Conservation (phyloP, 2,329 filamentous ascomycete genomes). For the Cadophora malorum region DNA sequence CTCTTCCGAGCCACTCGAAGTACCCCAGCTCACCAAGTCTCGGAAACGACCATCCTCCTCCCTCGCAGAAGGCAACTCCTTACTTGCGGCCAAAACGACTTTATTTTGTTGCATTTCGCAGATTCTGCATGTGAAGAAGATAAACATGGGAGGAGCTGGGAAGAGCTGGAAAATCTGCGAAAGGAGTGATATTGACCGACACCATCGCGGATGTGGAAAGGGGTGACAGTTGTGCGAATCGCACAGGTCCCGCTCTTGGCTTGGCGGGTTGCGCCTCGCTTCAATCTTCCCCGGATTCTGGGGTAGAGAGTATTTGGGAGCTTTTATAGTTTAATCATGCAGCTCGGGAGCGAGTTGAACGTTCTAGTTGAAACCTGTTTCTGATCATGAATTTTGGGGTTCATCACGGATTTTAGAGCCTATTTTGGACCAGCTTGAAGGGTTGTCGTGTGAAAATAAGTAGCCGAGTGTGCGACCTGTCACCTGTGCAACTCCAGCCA, state of each 20-base stretch:
- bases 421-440: neutral
- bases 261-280: neutral
- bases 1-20: neutral
- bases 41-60: neutral
- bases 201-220: constrained; percentile 7
- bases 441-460: neutral
- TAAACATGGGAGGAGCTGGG: neutral
- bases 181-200: neutral
- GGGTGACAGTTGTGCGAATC: constrained; percentile 6
- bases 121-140: constrained; percentile 13
- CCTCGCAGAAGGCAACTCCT: neutral
- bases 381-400: too few relatives aligned
- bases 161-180: neutral
- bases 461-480: constrained; percentile 2
- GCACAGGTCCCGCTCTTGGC: neutral
- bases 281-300: neutral
- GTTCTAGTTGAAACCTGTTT: too few relatives aligned
- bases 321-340: too few relatives aligned
- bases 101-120: constrained; percentile 9
- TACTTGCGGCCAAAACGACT: too few relatives aligned
- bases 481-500: neutral
- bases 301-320: too few relatives aligned
- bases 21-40: neutral
- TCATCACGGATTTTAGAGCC: too few relatives aligned
- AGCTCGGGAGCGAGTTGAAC: neutral